Evolutionary conservation across 116 monocot species (phyloP).

Genomic region (Phalaenopsis hybrid): DNA sequence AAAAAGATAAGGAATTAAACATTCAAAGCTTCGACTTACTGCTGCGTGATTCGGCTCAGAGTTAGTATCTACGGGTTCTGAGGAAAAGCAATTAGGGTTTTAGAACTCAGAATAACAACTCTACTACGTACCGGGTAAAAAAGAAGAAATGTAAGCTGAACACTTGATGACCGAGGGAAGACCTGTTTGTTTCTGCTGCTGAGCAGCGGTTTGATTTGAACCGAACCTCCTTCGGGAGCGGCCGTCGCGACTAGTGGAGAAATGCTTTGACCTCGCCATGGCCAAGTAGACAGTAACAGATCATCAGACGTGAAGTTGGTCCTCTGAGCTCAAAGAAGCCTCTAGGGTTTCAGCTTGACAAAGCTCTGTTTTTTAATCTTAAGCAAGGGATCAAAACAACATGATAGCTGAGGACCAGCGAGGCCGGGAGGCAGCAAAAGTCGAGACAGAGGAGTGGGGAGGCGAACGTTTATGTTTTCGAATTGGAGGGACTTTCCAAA

Average conservation of each 20-base stretch:
- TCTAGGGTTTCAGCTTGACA: background rate
- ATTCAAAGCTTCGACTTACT: background rate
- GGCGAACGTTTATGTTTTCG: no score
- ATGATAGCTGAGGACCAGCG: no score
- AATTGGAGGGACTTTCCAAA: no score
- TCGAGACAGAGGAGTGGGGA: no score
- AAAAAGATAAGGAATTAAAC: background rate
- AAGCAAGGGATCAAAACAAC: no score
- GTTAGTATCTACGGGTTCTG: background rate
- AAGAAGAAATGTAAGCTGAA: background rate
- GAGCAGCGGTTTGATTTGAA: background rate
- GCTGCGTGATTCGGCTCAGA: background rate
- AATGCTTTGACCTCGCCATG: constrained; percentile 60
- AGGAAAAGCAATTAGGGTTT: constrained; percentile 5
- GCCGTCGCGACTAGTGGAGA: constrained; percentile 3
- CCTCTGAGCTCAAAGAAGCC: background rate
- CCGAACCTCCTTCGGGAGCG: background rate
- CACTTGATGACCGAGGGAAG: background rate
- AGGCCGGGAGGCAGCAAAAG: no score
- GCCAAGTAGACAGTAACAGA: background rate
- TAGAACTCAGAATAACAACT: background rate
- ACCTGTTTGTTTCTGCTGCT: constrained; percentile 4
- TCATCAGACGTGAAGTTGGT: background rate
- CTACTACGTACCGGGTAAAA: background rate
- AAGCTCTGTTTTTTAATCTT: background rate